Evolutionary conservation across 179 eudicot species (phyloP).

Genomic region (Camellia oleifera): DNA sequence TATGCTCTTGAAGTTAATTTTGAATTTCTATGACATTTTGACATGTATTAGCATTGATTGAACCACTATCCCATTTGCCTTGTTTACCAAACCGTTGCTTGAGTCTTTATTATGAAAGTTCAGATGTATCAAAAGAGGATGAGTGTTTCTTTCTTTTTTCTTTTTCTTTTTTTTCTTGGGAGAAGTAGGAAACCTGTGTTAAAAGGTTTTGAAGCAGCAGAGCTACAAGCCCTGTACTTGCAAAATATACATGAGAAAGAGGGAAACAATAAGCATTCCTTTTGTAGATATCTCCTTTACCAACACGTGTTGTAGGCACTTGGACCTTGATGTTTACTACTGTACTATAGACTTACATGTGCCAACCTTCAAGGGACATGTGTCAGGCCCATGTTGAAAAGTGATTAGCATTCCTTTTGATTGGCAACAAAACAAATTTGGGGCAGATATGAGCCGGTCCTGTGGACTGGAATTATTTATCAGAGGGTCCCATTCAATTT

Average conservation of each 20-base stretch:
- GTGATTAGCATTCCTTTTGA: too few relatives aligned
- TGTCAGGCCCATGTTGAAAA: too few relatives aligned
- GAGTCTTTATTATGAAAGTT: not conserved
- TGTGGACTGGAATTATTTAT: too few relatives aligned
- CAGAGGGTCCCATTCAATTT: too few relatives aligned
- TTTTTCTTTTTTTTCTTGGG: not conserved
- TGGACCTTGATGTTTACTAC: too few relatives aligned
- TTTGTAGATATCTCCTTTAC: not conserved
- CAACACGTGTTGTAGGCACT: too few relatives aligned
- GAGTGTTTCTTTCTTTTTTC: not conserved
- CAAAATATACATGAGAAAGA: not conserved
- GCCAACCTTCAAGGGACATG: too few relatives aligned
- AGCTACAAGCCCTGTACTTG: not conserved
- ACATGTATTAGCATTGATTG: not conserved
- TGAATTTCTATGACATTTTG: not conserved
- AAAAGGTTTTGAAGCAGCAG: not conserved
- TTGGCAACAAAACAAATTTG: too few relatives aligned
- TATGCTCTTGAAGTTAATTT: not conserved
- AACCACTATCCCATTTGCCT: not conserved
- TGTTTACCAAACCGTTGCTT: not conserved
- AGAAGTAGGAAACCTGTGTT: not conserved
- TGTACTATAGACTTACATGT: too few relatives aligned
- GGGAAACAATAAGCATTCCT: not conserved
- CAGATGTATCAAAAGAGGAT: not conserved
- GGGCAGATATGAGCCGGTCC: too few relatives aligned